Base-by-base conservation (phyloP, 768 basidiomycete genomes). In the Leccinum pellstonianum region DNA sequence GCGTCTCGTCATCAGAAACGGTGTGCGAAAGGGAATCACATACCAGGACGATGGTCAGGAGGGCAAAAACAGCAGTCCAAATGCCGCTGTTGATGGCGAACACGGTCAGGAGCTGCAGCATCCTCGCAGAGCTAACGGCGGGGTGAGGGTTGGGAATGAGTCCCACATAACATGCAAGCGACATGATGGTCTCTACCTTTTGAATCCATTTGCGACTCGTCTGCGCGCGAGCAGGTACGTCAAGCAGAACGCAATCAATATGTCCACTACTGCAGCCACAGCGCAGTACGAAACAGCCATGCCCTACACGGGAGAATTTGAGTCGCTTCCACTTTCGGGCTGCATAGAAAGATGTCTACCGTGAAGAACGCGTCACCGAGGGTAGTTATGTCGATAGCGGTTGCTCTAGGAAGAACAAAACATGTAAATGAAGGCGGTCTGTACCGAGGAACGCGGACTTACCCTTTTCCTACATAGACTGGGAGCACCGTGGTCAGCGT, bases 21-120 rank as follows among this genome's bases (percentile, higher is more conserved):
- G 7, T 35, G 41, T 31, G 23, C 8, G n/a, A 3, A 27, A 11
- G 29, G 23, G 6, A 17, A 2, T n/a, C 17, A 54, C 51, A 17
- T 35, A 53, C 57, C 21, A 58, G 14, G 23, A 58, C 10, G 31
- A 54, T 54, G 17, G 51, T 33, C 31, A 58, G 46, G 21, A 58
- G 37, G 14, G 54, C 35, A 41, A 55, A 59, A 6, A 59, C 1
- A 19, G 53, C 53, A 41, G 51, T 58, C 51, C 57, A 58, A 14
- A 54, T 54, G 38, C 52, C 57, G 17, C 56, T 57, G 12, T 59
- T 59, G 35, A 59, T 49, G 19, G 47, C 58, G 29, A 59, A 59
- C 27, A 59, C 58, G 1, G 58, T 41, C 35, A 59, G 53, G 37
- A 59, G 47, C 31, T 59, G 58, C 23, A 55, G 27, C 25, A 55